Conservation (phyloP, 176 grass and related monocot genomes). For the Chloris gayana region DNA sequence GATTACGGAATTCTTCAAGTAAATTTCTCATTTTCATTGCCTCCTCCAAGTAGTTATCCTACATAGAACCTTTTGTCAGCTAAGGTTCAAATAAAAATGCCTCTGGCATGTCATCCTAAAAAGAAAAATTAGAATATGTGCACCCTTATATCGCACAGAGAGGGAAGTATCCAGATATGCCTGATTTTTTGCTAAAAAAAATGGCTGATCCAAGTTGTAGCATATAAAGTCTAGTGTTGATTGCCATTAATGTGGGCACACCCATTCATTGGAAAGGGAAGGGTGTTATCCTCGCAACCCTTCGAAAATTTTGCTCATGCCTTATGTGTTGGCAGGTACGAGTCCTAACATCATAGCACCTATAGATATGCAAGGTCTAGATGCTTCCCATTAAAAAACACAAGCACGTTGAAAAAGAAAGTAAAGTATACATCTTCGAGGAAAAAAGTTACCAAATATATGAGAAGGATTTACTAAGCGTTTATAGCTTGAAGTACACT, state of each 20-base stretch:
- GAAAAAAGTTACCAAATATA: not conserved
- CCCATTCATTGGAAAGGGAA: not conserved
- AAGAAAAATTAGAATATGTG: not conserved
- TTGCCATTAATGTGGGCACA: not conserved
- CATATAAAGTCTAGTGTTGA: not conserved
- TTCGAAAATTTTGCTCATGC: not conserved
- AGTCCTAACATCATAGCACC: not conserved
- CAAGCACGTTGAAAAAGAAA: slow-evolving; percentile 5
- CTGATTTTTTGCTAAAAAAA: too few species aligned
- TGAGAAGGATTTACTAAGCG: not conserved
- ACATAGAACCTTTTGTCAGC: slow-evolving; percentile 24
- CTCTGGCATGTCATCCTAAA: not conserved
- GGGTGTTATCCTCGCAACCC: not conserved
- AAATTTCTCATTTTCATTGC: slow-evolving; percentile 99
- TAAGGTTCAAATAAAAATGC: slow-evolving; percentile 23
- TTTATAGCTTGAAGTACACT: not conserved
- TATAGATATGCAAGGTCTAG: slow-evolving; percentile 4
- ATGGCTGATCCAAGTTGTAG: not conserved
- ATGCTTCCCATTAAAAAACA: not conserved
- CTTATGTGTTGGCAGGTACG: not conserved
- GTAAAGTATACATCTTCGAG: not conserved
- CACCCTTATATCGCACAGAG: slow-evolving; percentile 19
- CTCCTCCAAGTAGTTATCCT: slow-evolving; percentile 99
- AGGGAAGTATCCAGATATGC: not conserved
- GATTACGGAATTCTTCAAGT: slow-evolving; percentile 76